A percentile compares a stretch with the other conserved stretches of the same genome.
Conservation (phyloP, 441 rosid genomes). For the Monsonia emarginata region DNA sequence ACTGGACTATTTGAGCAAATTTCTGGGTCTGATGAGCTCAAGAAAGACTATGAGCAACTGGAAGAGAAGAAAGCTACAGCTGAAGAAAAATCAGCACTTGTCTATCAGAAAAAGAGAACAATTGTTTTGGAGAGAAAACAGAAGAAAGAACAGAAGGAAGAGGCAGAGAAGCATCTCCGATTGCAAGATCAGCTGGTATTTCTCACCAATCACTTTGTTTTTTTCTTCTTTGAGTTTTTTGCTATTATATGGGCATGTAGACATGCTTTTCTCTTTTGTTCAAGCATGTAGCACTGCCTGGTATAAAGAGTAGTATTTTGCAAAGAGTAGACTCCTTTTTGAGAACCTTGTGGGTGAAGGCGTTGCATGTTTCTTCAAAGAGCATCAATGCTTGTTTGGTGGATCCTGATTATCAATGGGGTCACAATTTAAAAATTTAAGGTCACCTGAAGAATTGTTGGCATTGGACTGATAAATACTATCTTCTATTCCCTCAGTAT, state of each 20-base stretch:
- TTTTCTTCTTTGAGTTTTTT: conserved; percentile 9
- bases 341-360: neutral
- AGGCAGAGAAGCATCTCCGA: conserved; percentile 87
- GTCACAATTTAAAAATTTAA: neutral
- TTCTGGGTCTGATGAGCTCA: conserved; percentile 90
- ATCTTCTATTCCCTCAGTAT: neutral
- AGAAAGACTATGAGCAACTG: conserved; percentile 75
- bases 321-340: neutral
- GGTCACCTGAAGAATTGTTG: neutral
- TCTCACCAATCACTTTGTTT: conserved; percentile 7
- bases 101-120: conserved; percentile 78
- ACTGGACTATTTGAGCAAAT: conserved; percentile 87
- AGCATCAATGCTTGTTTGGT: conserved; percentile 2
- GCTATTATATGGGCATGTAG: neutral
- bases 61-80: conserved; percentile 71
- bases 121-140: conserved; percentile 79
- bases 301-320: neutral
- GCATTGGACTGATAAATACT: neutral
- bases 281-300: neutral
- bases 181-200: conserved; percentile 85
- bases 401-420: neutral
- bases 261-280: neutral
- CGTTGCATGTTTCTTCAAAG: neutral
- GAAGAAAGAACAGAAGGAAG: conserved; percentile 98
- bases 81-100: conserved; percentile 75